Conservation (phyloP, 441 rosid species). For the Brassica balearica region DNA sequence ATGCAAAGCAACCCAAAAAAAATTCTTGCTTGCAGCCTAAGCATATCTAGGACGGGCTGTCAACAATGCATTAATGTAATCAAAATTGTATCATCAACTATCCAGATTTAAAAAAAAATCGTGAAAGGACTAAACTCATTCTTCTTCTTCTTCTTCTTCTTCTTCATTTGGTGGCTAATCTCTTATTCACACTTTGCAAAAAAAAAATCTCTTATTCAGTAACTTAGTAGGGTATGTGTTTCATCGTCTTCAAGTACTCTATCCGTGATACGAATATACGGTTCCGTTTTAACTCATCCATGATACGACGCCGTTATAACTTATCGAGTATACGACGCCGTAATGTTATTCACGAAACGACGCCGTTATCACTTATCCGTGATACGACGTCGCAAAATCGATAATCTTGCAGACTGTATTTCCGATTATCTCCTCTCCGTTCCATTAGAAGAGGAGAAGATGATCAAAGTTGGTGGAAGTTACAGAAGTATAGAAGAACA, state of each 20-base stretch:
- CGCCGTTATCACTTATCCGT: neutral
- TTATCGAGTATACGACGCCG: neutral
- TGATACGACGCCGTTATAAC: constrained; percentile 7
- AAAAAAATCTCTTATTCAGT: constrained; percentile 48
- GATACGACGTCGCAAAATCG: neutral
- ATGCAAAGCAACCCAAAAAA: too few relatives aligned
- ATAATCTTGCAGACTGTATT: too few relatives aligned
- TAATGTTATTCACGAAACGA: neutral
- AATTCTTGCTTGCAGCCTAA: too few relatives aligned
- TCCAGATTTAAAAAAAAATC: neutral
- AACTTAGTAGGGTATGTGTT: constrained; percentile 62
- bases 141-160: constrained; percentile 1
- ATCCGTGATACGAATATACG: too few relatives aligned
- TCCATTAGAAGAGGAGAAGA: neutral
- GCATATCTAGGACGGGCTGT: too few relatives aligned
- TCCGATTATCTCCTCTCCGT: too few relatives aligned
- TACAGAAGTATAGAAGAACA: neutral
- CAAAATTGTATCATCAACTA: neutral
- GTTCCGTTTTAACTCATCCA: constrained; percentile 1
- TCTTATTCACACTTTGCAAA: constrained; percentile 45
- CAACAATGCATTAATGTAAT: neutral
- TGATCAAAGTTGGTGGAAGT: neutral
- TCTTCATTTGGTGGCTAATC: constrained; percentile 16
- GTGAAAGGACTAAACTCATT: neutral
- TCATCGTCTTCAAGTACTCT: constrained; percentile 64